Evolutionary conservation across 768 basidiomycete species (phyloP).

Genomic region (Phylloporus arenicola): DNA sequence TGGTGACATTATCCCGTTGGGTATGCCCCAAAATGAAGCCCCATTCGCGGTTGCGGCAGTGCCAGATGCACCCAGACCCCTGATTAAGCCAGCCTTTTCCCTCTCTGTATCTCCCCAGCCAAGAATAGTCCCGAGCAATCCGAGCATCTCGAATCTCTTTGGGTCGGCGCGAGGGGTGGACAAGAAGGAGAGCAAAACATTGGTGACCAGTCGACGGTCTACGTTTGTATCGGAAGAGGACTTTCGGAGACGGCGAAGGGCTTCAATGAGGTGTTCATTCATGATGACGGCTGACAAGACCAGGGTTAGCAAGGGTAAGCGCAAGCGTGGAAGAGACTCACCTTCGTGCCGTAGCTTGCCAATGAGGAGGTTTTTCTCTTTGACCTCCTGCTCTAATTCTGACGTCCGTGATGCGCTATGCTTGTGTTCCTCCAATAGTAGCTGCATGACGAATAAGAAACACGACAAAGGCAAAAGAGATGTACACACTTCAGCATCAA

Average conservation of each 20-base stretch:
- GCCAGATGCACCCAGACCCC: constrained; percentile 39
- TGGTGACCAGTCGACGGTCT: constrained; percentile 89
- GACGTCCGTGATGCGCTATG: constrained; percentile 61
- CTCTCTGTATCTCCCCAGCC: constrained; percentile 89
- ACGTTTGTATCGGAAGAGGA: constrained; percentile 84
- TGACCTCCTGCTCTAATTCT: constrained; percentile 82
- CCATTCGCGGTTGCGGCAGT: constrained; percentile 16
- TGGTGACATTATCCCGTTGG: constrained; percentile 25
- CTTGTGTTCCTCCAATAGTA: constrained; percentile 69
- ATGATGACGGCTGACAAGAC: constrained; percentile 74
- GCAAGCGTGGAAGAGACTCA: constrained; percentile 28
- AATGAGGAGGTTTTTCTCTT: constrained; percentile 94
- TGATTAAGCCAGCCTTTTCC: constrained; percentile 69
- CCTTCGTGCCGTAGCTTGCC: constrained; percentile 94
- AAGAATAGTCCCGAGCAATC: constrained; percentile 83
- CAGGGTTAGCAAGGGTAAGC: constrained; percentile 2
- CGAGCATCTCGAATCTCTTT: constrained; percentile 96
- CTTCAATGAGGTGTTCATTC: constrained; percentile 97
- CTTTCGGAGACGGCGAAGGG: constrained; percentile 86
- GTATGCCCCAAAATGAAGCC: constrained; percentile 19
- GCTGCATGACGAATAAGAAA: constrained; percentile 35
- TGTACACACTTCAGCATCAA: constrained; percentile 74
- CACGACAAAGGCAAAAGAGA: neutral
- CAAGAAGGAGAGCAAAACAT: constrained; percentile 87
- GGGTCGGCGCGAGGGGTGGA: constrained; percentile 85